These are phyloP conservation scores for Penicillium capsulatum DNA, from an alignment of 2,329 filamentous ascomycete genomes.

Conservation along the genomic window DNA sequence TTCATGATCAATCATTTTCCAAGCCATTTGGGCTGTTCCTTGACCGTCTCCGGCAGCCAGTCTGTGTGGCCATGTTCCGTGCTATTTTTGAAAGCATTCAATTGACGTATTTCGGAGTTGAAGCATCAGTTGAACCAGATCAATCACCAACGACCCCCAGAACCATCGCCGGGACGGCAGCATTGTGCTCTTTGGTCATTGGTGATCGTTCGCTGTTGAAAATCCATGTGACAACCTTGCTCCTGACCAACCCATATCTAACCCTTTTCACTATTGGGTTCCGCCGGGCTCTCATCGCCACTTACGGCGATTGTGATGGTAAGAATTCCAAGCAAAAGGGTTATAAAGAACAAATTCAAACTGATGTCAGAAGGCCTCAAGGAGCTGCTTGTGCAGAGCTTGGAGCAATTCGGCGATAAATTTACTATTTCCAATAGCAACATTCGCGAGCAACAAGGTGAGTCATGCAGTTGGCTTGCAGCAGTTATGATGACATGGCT, in stretches of 20 bases:
- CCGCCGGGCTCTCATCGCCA: slow-evolving; percentile 61
- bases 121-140: slow-evolving; percentile 12
- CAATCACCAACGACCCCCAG: slow-evolving; percentile 15
- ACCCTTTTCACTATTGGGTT: slow-evolving; percentile 63
- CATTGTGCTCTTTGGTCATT: slow-evolving; percentile 52
- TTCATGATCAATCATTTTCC: slow-evolving; percentile 27
- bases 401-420: slow-evolving; percentile 75
- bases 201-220: slow-evolving; percentile 48
- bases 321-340: background rate
- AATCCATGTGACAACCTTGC: slow-evolving; percentile 59
- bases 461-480: background rate
- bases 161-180: slow-evolving; percentile 56
- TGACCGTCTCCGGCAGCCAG: slow-evolving; percentile 43
- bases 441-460: slow-evolving; percentile 77
- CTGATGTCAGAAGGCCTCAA: slow-evolving; percentile 29
- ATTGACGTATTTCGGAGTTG: slow-evolving; percentile 36
- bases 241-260: slow-evolving; percentile 60
- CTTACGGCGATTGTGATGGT: slow-evolving; percentile 53
- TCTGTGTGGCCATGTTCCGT: slow-evolving; percentile 47
- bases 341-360: background rate
- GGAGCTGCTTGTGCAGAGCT: slow-evolving; percentile 59
- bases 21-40: slow-evolving; percentile 40
- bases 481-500: slow-evolving; percentile 3
- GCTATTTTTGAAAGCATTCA: slow-evolving; percentile 44
- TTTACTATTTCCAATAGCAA: slow-evolving; percentile 82